Conservation (phyloP, 192 early-diverging fungal genomes). For the Coemansia sp. region DNA sequence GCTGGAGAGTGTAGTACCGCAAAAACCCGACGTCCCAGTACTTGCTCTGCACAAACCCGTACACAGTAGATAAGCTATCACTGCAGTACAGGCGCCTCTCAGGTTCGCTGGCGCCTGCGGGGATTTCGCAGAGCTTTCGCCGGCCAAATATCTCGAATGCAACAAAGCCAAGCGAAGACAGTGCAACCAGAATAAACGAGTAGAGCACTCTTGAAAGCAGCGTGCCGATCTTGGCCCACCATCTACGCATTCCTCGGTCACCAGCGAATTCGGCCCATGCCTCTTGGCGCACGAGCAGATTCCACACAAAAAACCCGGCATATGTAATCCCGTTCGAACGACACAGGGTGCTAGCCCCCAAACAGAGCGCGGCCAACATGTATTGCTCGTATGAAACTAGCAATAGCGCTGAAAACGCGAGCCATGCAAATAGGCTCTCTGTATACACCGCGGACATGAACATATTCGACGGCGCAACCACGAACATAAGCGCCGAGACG, state of each 20-base stretch:
- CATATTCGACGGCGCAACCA: conserved; percentile 72
- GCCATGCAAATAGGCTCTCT: conserved; percentile 79
- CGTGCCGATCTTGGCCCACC: background rate
- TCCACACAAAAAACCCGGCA: conserved; percentile 79
- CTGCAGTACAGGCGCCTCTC: conserved; percentile 69
- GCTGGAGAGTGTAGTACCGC: conserved; percentile 73
- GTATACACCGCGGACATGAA: conserved; percentile 91
- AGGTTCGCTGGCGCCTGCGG: background rate
- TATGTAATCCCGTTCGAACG: conserved; percentile 83
- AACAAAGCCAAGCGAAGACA: conserved; percentile 59
- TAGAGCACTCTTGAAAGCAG: conserved; percentile 14
- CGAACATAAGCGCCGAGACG: conserved; percentile 68
- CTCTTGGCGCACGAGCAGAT: conserved; percentile 49
- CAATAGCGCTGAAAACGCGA: conserved; percentile 80
- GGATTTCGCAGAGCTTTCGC: conserved; percentile 59
- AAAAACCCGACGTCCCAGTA: conserved; percentile 93
- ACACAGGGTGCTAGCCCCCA: conserved; percentile 60
- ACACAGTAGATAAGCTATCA: conserved; percentile 60
- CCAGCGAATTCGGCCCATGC: background rate
- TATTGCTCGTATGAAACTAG: conserved; percentile 48
- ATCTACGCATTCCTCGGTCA: background rate
- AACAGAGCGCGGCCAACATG: conserved; percentile 63
- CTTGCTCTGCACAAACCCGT: conserved; percentile 78
- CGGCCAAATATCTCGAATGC: conserved; percentile 67
- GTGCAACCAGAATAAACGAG: conserved; percentile 35